Evolutionary conservation across 306 rosid species (phyloP).

Genomic region (Castanea mollissima): DNA sequence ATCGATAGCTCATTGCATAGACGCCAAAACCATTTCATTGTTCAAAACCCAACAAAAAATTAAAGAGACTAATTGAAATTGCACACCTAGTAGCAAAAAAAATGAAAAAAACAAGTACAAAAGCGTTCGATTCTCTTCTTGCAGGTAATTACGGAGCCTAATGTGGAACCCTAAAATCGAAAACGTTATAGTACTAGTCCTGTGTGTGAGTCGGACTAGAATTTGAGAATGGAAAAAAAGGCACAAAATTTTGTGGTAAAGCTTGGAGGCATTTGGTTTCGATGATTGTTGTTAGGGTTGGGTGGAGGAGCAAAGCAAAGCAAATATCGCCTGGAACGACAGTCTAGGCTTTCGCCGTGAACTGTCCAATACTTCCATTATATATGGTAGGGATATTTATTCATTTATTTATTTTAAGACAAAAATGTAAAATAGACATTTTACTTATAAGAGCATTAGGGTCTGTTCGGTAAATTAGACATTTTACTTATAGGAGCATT

Average conservation of each 20-base stretch:
- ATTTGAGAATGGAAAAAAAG: neutral
- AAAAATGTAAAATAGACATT: too few species aligned
- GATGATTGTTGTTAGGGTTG: conserved; percentile 2
- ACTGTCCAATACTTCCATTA: neutral
- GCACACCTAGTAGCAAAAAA: conserved; percentile 11
- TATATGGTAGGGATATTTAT: neutral
- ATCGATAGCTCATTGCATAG: neutral
- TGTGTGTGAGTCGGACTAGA: neutral
- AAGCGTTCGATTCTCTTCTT: neutral
- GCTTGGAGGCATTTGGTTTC: neutral
- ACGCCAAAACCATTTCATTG: neutral
- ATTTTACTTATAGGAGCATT: too few species aligned
- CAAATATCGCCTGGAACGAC: neutral
- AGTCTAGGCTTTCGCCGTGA: neutral
- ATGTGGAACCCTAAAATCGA: conserved; percentile 14
- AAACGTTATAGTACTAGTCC: neutral
- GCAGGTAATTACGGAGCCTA: neutral
- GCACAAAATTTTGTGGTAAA: neutral
- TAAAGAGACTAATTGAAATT: neutral
- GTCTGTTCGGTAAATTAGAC: too few species aligned
- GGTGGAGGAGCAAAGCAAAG: neutral
- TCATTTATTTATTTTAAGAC: too few species aligned
- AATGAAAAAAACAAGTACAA: too few species aligned
- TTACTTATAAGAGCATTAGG: too few species aligned
- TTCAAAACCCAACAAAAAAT: neutral